A percentile compares a stretch with the other conserved stretches of the same genome.
These are phyloP conservation scores for Cadophora sp. DNA, from an alignment of 2,329 filamentous ascomycete genomes.

Conservation along the genomic window DNA sequence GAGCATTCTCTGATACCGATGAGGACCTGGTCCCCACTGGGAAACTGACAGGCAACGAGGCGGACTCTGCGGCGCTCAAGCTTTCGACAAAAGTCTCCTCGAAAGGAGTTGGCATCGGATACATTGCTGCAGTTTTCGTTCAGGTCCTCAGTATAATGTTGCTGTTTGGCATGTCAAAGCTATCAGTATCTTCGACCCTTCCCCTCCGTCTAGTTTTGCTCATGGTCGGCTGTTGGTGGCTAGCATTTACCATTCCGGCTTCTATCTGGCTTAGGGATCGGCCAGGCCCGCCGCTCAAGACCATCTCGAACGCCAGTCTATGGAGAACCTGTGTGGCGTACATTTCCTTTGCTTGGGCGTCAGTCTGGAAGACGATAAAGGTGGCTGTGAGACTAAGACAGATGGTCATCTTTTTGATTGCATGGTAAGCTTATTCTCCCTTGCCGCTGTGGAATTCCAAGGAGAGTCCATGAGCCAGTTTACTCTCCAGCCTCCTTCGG, in stretches of 20 bases:
- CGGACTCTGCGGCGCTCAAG: constrained; percentile 71
- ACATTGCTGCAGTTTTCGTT: constrained; percentile 82
- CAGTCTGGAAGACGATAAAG: constrained; percentile 78
- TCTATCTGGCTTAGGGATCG: constrained; percentile 86
- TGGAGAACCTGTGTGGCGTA: constrained; percentile 67
- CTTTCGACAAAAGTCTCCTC: constrained; percentile 90
- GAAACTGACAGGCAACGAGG: constrained; percentile 49
- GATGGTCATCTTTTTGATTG: constrained; percentile 78
- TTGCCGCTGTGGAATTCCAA: constrained; percentile 78
- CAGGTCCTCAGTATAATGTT: constrained; percentile 82
- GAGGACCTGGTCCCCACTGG: not conserved
- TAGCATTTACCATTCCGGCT: constrained; percentile 85
- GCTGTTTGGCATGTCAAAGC: constrained; percentile 59
- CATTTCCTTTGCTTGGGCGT: constrained; percentile 82
- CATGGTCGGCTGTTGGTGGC: constrained; percentile 91
- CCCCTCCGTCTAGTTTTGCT: constrained; percentile 87
- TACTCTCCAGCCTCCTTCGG: not conserved
- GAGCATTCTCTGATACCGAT: not conserved
- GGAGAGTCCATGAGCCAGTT: not conserved
- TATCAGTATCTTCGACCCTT: constrained; percentile 80
- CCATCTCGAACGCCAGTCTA: constrained; percentile 30
- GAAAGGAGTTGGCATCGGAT: constrained; percentile 91
- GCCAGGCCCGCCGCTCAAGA: constrained; percentile 80
- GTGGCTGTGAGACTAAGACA: constrained; percentile 75
- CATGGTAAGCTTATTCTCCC: constrained; percentile 84